A percentile compares a stretch with the other conserved stretches of the same genome.
phyloP scores from a whole-genome alignment of 352 stramenopile genomes.

The Peronospora farinosa region DNA sequence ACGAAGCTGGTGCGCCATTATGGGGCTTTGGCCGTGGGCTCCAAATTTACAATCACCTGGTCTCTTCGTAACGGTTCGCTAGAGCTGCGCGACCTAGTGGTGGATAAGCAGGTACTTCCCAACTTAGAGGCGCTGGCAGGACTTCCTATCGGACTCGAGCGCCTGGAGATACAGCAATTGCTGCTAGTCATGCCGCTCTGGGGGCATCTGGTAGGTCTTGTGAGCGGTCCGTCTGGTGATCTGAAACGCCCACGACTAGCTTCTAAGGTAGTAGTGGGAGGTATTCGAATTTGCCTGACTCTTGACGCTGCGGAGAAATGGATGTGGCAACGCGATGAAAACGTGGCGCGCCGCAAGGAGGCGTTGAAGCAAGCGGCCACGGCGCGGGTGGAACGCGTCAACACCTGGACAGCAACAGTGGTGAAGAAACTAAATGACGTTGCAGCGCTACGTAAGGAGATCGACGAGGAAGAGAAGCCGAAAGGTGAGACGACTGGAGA shows the following conservation, averaged over 20 bases:
- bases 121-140: slow-evolving; percentile 52
- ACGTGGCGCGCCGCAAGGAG: slow-evolving; percentile 46
- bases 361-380: slow-evolving; percentile 49
- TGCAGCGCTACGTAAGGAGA: slow-evolving; percentile 24
- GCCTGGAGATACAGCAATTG: slow-evolving; percentile 49
- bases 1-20: slow-evolving; percentile 47
- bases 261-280: slow-evolving; percentile 48
- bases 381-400: slow-evolving; percentile 39
- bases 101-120: slow-evolving; percentile 39
- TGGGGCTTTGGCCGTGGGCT: slow-evolving; percentile 38
- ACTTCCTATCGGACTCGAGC: slow-evolving; percentile 59
- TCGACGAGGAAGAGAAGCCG: slow-evolving; percentile 28
- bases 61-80: slow-evolving; percentile 54
- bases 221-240: slow-evolving; percentile 10
- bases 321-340: slow-evolving; percentile 67
- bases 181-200: slow-evolving; percentile 51
- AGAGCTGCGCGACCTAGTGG: slow-evolving; percentile 49
- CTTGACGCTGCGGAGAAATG: slow-evolving; percentile 69
- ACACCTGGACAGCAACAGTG: slow-evolving; percentile 53
- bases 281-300: slow-evolving; percentile 45
- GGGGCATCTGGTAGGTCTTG: slow-evolving; percentile 22
- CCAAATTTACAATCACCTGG: slow-evolving; percentile 55
- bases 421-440: slow-evolving; percentile 65
- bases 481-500: slow-evolving; percentile 11
- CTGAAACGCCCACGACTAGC: slow-evolving; percentile 21